Evolutionary conservation across 1,139 yeast genomes (phyloP).

Genomic region (Zygosaccharomyces pseudobailii): DNA sequence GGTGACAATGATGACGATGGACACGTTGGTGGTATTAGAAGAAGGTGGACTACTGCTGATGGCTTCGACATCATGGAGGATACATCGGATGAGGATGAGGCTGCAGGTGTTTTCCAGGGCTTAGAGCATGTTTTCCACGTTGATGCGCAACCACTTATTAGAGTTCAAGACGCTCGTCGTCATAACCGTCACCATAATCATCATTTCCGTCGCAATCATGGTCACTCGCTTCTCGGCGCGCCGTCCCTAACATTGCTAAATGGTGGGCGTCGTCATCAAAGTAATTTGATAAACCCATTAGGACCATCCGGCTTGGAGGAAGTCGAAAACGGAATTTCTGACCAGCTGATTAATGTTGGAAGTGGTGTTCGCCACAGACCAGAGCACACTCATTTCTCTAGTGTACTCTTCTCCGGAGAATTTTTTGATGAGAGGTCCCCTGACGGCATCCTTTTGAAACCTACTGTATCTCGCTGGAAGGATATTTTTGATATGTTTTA

Average conservation of each 20-base stretch:
- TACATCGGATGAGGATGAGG: slow-evolving; percentile 31
- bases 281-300: slow-evolving; percentile 31
- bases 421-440: slow-evolving; percentile 29
- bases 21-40: slow-evolving; percentile 17
- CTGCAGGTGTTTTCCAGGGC: slow-evolving; percentile 32
- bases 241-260: slow-evolving; percentile 29
- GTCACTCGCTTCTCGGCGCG: slow-evolving; percentile 21
- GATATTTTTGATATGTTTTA: slow-evolving; percentile 52
- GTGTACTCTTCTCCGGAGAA: slow-evolving; percentile 30
- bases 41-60: slow-evolving; percentile 32
- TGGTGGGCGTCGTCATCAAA: slow-evolving; percentile 27
- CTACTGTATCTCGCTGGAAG: slow-evolving; percentile 68
- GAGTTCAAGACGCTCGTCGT: slow-evolving; percentile 24
- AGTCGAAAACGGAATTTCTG: slow-evolving; percentile 30
- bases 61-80: slow-evolving; percentile 32
- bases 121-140: slow-evolving; percentile 31
- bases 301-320: slow-evolving; percentile 35
- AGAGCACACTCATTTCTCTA: slow-evolving; percentile 27
- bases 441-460: slow-evolving; percentile 41
- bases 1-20: slow-evolving; percentile 16
- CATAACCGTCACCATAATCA: slow-evolving; percentile 20
- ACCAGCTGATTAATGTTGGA: slow-evolving; percentile 25
- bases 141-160: slow-evolving; percentile 27
- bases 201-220: slow-evolving; percentile 17
- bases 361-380: slow-evolving; percentile 26